Base-by-base conservation (phyloP, 768 basidiomycete genomes). In the Rossbeevera mucosa region DNA sequence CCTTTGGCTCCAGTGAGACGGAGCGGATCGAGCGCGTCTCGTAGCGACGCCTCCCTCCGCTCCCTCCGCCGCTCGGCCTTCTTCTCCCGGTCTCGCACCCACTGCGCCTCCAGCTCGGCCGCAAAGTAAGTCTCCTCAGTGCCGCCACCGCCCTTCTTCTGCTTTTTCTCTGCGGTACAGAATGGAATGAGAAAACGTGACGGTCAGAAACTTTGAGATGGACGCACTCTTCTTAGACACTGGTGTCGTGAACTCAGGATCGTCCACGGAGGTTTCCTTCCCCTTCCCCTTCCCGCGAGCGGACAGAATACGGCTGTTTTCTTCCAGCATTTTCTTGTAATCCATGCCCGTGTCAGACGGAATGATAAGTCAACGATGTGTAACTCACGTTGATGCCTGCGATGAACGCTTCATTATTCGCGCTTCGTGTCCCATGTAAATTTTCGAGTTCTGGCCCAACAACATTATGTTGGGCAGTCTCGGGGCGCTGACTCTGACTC, bases 41-140 rank as follows among this genome's bases (percentile, higher is more conserved):
- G 73, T 2, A 85, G 70, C 11, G 80, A 80, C 14, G 77, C 82
- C 3, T 78, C 67, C 1, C 74, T 77, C 0, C 91, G 83, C 14
- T 77, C 74, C 2, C 73, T 77, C 65, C 91, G 95, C 62, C 73
- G 66, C 51, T 84, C 82, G 0, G 91, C 91, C 65, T 96, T 98
- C 72, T 84, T 87, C 47, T 74, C 71, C 2, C 92, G 89, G 63
- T 97, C 94, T 44, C 79, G 78, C 42, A 82, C 80, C 92, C 92
- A 96, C 53, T 82, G 84, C 0, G 71, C 78, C 48, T 74, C 76
- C 7, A 96, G 75, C 6, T 83, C 77, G 2, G 71, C 60, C 0
- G 88, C 80, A 11, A 88, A 59, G 43, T 73, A 5, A 2, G 41
- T 46, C 25, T n/a, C 28, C 2, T 9, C 2, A 14, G 53, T 31